Percentiles rank a stretch among this genome's conserved stretches.
Evolutionary conservation across 257 asterid genomes (phyloP).

Genomic region (Anisodus acutangulus): DNA sequence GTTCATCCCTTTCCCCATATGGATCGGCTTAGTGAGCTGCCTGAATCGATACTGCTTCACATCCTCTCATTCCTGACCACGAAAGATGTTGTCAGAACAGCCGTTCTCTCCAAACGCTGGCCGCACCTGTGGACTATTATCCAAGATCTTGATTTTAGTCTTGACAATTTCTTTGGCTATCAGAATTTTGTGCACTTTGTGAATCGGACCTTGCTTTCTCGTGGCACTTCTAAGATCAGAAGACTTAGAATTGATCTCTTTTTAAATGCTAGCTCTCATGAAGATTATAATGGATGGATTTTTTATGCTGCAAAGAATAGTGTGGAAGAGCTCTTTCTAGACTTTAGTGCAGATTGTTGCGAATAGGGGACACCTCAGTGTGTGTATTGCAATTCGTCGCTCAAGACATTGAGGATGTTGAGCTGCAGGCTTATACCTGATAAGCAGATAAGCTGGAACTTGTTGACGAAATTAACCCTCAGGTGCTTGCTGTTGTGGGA

Average conservation of each 20-base stretch:
- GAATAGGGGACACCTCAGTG: neutral
- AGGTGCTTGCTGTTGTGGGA: neutral
- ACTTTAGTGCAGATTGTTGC: neutral
- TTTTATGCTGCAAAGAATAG: neutral
- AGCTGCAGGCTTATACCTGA: neutral
- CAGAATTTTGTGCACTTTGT: neutral
- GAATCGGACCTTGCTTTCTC: slow-evolving; percentile 24
- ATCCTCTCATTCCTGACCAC: slow-evolving; percentile 22
- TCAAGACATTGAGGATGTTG: neutral
- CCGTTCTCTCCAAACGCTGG: slow-evolving; percentile 32
- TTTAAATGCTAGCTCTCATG: too few relatives aligned
- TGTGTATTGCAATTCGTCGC: neutral
- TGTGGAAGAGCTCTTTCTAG: slow-evolving; percentile 15
- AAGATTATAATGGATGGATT: slow-evolving; percentile 20
- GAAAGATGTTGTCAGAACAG: slow-evolving; percentile 24
- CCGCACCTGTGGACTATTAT: slow-evolving; percentile 1
- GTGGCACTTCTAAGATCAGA: slow-evolving; percentile 18
- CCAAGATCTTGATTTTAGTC: neutral
- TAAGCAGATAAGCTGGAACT: slow-evolving; percentile 20
- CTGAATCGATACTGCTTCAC: slow-evolving; percentile 1
- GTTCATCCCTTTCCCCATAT: neutral
- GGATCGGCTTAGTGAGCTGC: slow-evolving; percentile 28
- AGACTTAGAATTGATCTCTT: neutral
- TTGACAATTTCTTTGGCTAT: too few relatives aligned
- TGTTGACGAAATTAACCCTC: slow-evolving; percentile 18